phyloP scores from a whole-genome alignment of 257 asterid genomes.

The Anisodus tanguticus region DNA sequence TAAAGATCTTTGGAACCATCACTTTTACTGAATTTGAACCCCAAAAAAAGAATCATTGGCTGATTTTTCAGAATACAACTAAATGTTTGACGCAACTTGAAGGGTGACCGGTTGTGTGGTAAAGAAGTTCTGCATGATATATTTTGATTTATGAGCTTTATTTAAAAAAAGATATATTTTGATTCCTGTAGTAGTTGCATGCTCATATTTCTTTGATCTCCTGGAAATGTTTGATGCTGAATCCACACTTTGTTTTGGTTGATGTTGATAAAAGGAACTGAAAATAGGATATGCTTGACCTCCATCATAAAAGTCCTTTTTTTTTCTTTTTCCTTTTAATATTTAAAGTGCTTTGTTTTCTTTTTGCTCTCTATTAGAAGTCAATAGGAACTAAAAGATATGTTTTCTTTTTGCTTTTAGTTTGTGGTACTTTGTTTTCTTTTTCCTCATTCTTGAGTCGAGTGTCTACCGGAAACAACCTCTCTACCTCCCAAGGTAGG shows the following conservation, averaged over 20 bases:
- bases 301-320: neutral
- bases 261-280: slow-evolving; percentile 4
- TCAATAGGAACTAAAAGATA: too few species aligned
- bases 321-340: neutral
- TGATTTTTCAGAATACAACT: neutral
- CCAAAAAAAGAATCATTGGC: neutral
- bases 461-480: too few species aligned
- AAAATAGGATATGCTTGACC: neutral
- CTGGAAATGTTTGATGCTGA: neutral
- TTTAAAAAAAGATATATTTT: neutral
- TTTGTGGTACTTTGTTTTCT: too few species aligned
- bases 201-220: neutral
- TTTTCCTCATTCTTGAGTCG: too few species aligned
- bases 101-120: neutral
- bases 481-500: too few species aligned
- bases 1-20: slow-evolving; percentile 12
- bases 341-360: neutral
- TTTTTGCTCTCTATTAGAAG: too few species aligned
- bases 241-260: neutral
- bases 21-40: neutral
- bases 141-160: neutral
- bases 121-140: neutral
- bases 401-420: too few species aligned
- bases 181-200: neutral
- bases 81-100: slow-evolving; percentile 7